Percentiles rank a stretch among this genome's conserved stretches.
Conservation (phyloP, 2,329 filamentous ascomycete species). For the Aspergillus nomiae region DNA sequence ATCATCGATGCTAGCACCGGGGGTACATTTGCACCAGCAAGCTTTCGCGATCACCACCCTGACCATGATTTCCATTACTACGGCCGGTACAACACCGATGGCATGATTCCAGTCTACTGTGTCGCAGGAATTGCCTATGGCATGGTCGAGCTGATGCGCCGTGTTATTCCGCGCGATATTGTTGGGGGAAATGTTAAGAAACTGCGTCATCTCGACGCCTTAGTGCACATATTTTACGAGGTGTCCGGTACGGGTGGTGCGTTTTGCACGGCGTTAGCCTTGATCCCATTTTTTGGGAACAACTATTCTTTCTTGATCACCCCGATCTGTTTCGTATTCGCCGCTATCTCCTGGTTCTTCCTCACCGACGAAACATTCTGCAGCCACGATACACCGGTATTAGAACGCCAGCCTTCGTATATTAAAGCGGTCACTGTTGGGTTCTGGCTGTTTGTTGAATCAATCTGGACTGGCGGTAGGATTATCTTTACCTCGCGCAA, state of each 20-base stretch:
- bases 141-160: slow-evolving; percentile 21
- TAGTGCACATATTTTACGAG: slow-evolving; percentile 20
- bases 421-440: slow-evolving; percentile 14
- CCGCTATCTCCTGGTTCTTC: slow-evolving; percentile 16
- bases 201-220: slow-evolving; percentile 17
- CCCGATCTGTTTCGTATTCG: slow-evolving; percentile 14
- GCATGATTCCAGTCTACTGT: slow-evolving; percentile 20
- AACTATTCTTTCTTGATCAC: slow-evolving; percentile 20
- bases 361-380: slow-evolving; percentile 13
- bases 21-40: slow-evolving; percentile 12
- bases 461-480: slow-evolving; percentile 17
- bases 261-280: slow-evolving; percentile 17
- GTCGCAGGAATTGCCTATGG: slow-evolving; percentile 16
- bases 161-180: slow-evolving; percentile 17
- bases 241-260: slow-evolving; percentile 15
- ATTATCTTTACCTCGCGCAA: slow-evolving; percentile 20
- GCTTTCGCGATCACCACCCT: slow-evolving; percentile 12
- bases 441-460: slow-evolving; percentile 16
- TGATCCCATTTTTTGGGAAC: slow-evolving; percentile 18
- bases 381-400: slow-evolving; percentile 2
- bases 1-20: slow-evolving; percentile 20
- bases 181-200: slow-evolving; percentile 18
- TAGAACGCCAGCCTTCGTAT: slow-evolving; percentile 11
- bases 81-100: slow-evolving; percentile 17
- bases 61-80: slow-evolving; percentile 21